A percentile compares a stretch with the other conserved stretches of the same genome.
phyloP scores from a whole-genome alignment of 164 flowering plant species.

The Berberis vulgaris region DNA sequence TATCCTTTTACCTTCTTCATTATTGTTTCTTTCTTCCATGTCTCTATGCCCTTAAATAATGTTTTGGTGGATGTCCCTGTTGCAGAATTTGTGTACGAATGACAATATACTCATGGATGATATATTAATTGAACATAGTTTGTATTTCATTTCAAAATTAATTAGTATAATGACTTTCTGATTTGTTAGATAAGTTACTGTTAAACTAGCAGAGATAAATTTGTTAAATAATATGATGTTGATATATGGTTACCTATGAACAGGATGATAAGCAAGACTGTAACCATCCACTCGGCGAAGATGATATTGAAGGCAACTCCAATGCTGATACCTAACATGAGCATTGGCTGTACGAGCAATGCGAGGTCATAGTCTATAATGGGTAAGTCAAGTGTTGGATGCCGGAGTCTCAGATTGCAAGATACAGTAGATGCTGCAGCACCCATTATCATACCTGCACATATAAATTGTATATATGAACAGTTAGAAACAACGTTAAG shows the following conservation, averaged over 20 bases:
- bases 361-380: slow-evolving; percentile 56
- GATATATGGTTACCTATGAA: slow-evolving; percentile 30
- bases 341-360: slow-evolving; percentile 57
- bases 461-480: too few relatives aligned
- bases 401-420: slow-evolving; percentile 38
- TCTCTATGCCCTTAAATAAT: slow-evolving; percentile 51
- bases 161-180: neutral
- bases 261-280: slow-evolving; percentile 42
- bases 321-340: slow-evolving; percentile 55
- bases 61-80: slow-evolving; percentile 58
- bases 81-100: neutral
- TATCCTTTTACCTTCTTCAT: slow-evolving; percentile 40
- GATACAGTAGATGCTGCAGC: slow-evolving; percentile 43
- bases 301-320: slow-evolving; percentile 54
- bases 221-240: neutral
- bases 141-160: neutral
- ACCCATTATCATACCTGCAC: slow-evolving; percentile 58
- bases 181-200: neutral
- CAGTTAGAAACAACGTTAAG: too few relatives aligned
- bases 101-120: neutral
- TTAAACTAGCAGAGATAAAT: neutral
- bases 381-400: slow-evolving; percentile 53
- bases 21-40: slow-evolving; percentile 67
- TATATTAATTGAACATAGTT: too few relatives aligned
- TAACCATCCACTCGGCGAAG: slow-evolving; percentile 67